Evolutionary conservation across 257 asterid species (phyloP).

Genomic region (Lavandula angustifolia): DNA sequence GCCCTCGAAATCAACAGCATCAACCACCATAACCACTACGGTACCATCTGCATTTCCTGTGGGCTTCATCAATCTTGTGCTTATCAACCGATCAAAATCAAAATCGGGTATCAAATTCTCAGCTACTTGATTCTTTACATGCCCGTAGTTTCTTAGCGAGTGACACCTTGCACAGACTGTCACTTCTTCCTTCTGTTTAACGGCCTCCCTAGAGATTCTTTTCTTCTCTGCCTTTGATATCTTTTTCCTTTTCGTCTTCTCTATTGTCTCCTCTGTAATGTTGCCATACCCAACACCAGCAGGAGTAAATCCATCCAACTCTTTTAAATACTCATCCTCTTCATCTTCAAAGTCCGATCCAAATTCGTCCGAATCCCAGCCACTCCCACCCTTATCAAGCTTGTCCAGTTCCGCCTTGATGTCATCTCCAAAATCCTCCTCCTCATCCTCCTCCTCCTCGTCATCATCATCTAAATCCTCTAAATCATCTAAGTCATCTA

Average conservation of each 20-base stretch:
- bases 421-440: slow-evolving; percentile 47
- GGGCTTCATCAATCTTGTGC: slow-evolving; percentile 76
- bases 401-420: slow-evolving; percentile 41
- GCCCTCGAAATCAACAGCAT: slow-evolving; percentile 90
- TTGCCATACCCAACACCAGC: slow-evolving; percentile 91
- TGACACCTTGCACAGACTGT: slow-evolving; percentile 93
- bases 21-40: slow-evolving; percentile 91
- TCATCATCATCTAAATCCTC: slow-evolving; percentile 24
- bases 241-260: slow-evolving; percentile 52
- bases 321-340: slow-evolving; percentile 52
- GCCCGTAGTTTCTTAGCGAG: slow-evolving; percentile 85
- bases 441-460: slow-evolving; percentile 46
- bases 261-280: slow-evolving; percentile 70
- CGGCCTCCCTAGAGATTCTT: slow-evolving; percentile 62
- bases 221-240: slow-evolving; percentile 82
- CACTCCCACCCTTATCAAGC: slow-evolving; percentile 43
- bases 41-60: slow-evolving; percentile 83
- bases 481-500: slow-evolving; percentile 28
- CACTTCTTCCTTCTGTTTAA: slow-evolving; percentile 61
- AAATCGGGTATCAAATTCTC: slow-evolving; percentile 92
- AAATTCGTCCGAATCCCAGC: slow-evolving; percentile 69
- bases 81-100: slow-evolving; percentile 80
- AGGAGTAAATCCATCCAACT: slow-evolving; percentile 78
- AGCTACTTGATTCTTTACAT: slow-evolving; percentile 72
- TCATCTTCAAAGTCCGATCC: slow-evolving; percentile 52